Base-by-base conservation (phyloP, 768 basidiomycete genomes). In the Rossbeevera mucosa region DNA sequence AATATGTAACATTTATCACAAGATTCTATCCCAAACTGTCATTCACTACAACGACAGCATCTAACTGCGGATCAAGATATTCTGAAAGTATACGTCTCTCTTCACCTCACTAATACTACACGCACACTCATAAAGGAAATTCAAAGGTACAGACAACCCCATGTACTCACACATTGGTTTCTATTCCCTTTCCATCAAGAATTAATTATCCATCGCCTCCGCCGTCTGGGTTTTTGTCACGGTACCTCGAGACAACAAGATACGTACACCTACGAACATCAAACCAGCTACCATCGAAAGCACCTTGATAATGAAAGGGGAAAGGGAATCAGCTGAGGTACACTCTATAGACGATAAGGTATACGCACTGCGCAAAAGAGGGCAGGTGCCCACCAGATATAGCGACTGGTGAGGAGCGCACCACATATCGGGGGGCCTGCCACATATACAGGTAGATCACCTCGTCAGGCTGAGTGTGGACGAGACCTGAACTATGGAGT, bases 351-450 rank as follows among this genome's bases (percentile, higher is more conserved):
- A 3, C 11, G 5, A 4, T 18, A 18, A 28, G 40, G 30, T 4
- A n/a, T n/a, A n/a, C 62, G n/a, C 57, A 74, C 69, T 44, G 76
- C 81, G 29, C 76, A 70, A 57, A 82, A 84, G 9, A 81, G 33
- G 1, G 76, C 75, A 2, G 82, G 79, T 12, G 75, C 71, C 77
- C 78, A 82, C 83, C 83, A 85, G 4, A 74, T 63, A 58, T 77
- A 81, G 3, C 69, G 64, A 9, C 62, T 44, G 0, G 80, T 74
- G 4, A 85, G 68, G 18, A 85, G 69, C 4, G 80, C 77, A 3
- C 83, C 83, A 31, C 74, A 76, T 29, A 84, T 78, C 0, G 83
- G 82, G 0, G 79, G 73, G 3, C 81, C 81, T 76, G 50, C 6
- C 30, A 33, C 22, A n/a, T 44, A 7, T 68, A 50, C 1, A 62